Percentiles rank a stretch among this genome's conserved stretches.
These are phyloP conservation scores for Cutaneotrichosporon sp. DNA, from an alignment of 1,284 basidiomycete species.

Conservation along the genomic window DNA sequence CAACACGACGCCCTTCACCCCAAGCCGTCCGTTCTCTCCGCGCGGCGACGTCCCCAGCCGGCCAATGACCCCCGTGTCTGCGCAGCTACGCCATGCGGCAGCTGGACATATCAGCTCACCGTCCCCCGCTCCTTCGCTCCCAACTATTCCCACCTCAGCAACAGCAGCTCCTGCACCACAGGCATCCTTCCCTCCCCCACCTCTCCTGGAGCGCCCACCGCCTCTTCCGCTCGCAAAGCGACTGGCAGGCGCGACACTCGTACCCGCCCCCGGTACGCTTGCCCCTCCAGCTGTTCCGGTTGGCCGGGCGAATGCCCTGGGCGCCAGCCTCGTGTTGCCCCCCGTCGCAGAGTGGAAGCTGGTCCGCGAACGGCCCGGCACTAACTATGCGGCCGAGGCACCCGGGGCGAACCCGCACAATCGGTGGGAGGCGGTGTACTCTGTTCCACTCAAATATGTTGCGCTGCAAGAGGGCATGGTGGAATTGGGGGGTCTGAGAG, in stretches of 20 bases:
- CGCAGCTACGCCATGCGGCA: slow-evolving; percentile 36
- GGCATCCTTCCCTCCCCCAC: slow-evolving; percentile 20
- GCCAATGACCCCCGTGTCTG: slow-evolving; percentile 36
- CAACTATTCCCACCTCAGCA: not conserved
- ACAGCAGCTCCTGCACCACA: not conserved
- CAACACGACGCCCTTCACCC: too few relatives aligned
- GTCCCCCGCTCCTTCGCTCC: slow-evolving; percentile 8
- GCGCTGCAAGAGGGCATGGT: slow-evolving; percentile 32
- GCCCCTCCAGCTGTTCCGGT: slow-evolving; percentile 1
- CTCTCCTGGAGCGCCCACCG: slow-evolving; percentile 8
- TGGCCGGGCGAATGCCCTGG: slow-evolving; percentile 22
- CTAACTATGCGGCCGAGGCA: slow-evolving; percentile 27
- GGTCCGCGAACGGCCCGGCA: slow-evolving; percentile 24
- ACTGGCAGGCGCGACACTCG: slow-evolving; percentile 1
- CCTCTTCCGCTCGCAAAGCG: slow-evolving; percentile 2
- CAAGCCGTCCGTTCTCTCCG: slow-evolving; percentile 2
- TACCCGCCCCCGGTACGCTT: slow-evolving; percentile 1
- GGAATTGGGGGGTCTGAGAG: slow-evolving; percentile 35
- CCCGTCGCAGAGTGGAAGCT: slow-evolving; percentile 12
- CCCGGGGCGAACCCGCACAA: slow-evolving; percentile 10
- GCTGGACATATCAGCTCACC: slow-evolving; percentile 17
- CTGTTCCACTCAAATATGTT: slow-evolving; percentile 27
- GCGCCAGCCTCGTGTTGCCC: slow-evolving; percentile 21
- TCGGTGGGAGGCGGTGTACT: slow-evolving; percentile 30
- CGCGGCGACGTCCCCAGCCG: slow-evolving; percentile 13